Evolutionary conservation across 345 rosid species (phyloP).

Genomic region (Eucalyptus pauciflora): DNA sequence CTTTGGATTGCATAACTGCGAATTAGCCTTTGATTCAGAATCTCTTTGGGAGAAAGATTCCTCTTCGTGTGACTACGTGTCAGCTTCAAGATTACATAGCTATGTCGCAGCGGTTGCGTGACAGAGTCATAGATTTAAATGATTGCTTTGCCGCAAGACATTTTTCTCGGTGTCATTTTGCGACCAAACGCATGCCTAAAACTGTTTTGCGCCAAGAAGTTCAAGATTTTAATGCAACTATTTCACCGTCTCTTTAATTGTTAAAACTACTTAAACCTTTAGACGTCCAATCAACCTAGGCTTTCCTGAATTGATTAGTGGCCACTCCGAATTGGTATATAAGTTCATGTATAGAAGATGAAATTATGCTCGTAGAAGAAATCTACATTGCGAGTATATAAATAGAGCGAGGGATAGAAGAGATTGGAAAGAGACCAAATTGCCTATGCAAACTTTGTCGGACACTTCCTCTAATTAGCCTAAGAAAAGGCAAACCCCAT

Average conservation of each 20-base stretch:
- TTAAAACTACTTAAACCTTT: too few relatives aligned
- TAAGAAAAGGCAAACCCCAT: neutral
- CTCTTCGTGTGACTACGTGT: neutral
- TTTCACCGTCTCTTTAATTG: neutral
- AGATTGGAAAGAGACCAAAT: neutral
- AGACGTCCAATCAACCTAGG: neutral
- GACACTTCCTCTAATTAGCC: neutral
- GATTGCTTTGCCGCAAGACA: neutral
- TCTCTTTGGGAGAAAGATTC: neutral
- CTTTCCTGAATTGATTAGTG: neutral
- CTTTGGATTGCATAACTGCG: neutral
- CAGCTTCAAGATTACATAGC: neutral
- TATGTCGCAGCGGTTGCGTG: neutral
- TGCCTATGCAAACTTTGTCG: neutral
- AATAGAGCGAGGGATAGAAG: neutral
- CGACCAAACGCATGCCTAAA: neutral
- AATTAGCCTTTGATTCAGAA: neutral
- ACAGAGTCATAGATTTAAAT: neutral
- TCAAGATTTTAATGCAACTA: too few relatives aligned
- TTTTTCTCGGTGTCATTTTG: neutral
- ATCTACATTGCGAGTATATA: neutral
- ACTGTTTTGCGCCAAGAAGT: neutral
- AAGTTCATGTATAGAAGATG: neutral
- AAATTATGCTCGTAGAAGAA: neutral
- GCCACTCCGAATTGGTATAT: accelerated